A percentile compares a stretch with the other conserved stretches of the same genome.
Conservation (phyloP, 2,329 filamentous ascomycete species). For the Talaromyces sp. region DNA sequence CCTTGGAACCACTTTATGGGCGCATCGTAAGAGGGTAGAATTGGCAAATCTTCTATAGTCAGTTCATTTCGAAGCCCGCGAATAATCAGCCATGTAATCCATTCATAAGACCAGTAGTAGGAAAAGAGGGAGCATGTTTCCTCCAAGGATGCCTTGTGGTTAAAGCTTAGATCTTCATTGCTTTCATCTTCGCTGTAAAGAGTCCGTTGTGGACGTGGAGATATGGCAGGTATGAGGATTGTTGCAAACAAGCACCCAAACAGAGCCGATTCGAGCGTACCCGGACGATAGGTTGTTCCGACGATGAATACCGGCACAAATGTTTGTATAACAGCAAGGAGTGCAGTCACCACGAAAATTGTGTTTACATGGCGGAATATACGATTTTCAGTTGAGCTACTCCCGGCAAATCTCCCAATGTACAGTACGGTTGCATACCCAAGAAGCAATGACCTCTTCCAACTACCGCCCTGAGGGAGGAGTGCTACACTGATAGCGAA, state of each 20-base stretch:
- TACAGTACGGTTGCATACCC: slow-evolving; percentile 27
- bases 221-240: slow-evolving; percentile 20
- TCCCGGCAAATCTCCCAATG: slow-evolving; percentile 22
- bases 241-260: slow-evolving; percentile 21
- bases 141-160: slow-evolving; percentile 25
- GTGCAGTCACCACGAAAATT: slow-evolving; percentile 20
- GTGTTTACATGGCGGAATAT: slow-evolving; percentile 28
- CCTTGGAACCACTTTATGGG: slow-evolving; percentile 27
- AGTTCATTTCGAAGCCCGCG: slow-evolving; percentile 29
- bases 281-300: slow-evolving; percentile 22
- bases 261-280: slow-evolving; percentile 21
- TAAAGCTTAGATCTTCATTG: slow-evolving; percentile 9
- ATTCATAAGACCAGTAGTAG: slow-evolving; percentile 34
- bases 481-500: slow-evolving; percentile 7
- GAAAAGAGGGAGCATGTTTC: slow-evolving; percentile 34
- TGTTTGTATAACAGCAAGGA: slow-evolving; percentile 24
- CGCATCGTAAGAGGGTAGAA: slow-evolving; percentile 31
- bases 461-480: neutral
- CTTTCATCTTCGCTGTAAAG: slow-evolving; percentile 22
- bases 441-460: slow-evolving; percentile 22
- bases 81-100: slow-evolving; percentile 32
- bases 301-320: slow-evolving; percentile 28
- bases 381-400: slow-evolving; percentile 14
- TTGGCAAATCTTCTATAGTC: slow-evolving; percentile 33
- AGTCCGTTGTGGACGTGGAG: slow-evolving; percentile 23